Percentiles rank a stretch among this genome's conserved stretches.
Evolutionary conservation across 108 stramenopile genomes (phyloP).

Genomic region (Chaetoceros muelleri): DNA sequence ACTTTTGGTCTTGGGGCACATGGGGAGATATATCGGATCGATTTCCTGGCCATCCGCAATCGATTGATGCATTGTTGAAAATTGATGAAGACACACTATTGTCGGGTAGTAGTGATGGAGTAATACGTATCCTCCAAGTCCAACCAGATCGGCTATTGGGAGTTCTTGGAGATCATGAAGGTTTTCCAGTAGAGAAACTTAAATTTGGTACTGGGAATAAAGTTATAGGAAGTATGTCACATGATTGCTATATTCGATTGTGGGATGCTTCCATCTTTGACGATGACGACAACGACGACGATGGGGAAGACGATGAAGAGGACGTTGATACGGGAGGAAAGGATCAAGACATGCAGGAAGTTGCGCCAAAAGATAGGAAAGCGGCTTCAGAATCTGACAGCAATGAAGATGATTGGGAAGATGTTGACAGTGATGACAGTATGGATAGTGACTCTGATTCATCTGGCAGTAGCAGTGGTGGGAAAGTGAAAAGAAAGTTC

Average conservation of each 20-base stretch:
- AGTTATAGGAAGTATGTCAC: slow-evolving; percentile 61
- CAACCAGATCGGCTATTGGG: slow-evolving; percentile 88
- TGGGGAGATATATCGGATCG: slow-evolving; percentile 95
- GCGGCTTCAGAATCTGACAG: slow-evolving; percentile 1
- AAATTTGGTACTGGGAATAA: slow-evolving; percentile 57
- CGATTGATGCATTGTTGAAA: slow-evolving; percentile 82
- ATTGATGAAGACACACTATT: slow-evolving; percentile 92
- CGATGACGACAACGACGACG: slow-evolving; percentile 40
- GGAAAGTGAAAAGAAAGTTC: slow-evolving; percentile 24
- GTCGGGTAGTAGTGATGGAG: slow-evolving; percentile 91
- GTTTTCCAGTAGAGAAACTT: slow-evolving; percentile 85
- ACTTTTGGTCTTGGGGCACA: slow-evolving; percentile 72
- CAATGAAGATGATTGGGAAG: slow-evolving; percentile 73
- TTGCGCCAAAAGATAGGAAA: background rate
- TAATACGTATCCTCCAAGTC: slow-evolving; percentile 84
- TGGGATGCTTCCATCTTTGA: slow-evolving; percentile 73
- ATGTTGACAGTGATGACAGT: slow-evolving; percentile 27
- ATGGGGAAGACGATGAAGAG: slow-evolving; percentile 22
- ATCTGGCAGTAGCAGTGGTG: slow-evolving; percentile 29
- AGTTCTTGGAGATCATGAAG: slow-evolving; percentile 81
- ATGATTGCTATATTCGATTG: slow-evolving; percentile 39
- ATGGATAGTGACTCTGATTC: slow-evolving; percentile 38
- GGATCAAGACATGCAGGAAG: background rate
- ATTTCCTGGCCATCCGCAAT: slow-evolving; percentile 86
- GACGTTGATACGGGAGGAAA: slow-evolving; percentile 8